Evolutionary conservation across 129 eudicot genomes (phyloP).

Genomic region (carrot (Daucus carota)): DH1_v3.0 NC_030387.2:33466001-33466500

Average conservation of each 20-base stretch:
- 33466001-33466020: constrained; percentile 93
- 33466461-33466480: too few relatives aligned
- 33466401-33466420: too few relatives aligned
- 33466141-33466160: neutral
- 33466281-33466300: too few relatives aligned
- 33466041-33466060: constrained; percentile 99
- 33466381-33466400: too few relatives aligned
- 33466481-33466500: too few relatives aligned
- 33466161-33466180: constrained; percentile 52
- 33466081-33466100: constrained; percentile 54
- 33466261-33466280: too few relatives aligned
- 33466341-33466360: too few relatives aligned
- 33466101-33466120: neutral
- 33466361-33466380: too few relatives aligned
- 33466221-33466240: constrained; percentile 92
- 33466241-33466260: constrained; percentile 99
- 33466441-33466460: too few relatives aligned
- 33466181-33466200: constrained; percentile 98
- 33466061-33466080: constrained; percentile 99
- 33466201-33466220: constrained; percentile 89
- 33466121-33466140: neutral
- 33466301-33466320: too few relatives aligned
- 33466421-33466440: too few relatives aligned
- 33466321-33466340: too few relatives aligned
- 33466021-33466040: constrained; percentile 79